A percentile compares a stretch with the other conserved stretches of the same genome.
Conservation (phyloP, 495 filamentous ascomycete genomes). For the Podospora australis region DNA sequence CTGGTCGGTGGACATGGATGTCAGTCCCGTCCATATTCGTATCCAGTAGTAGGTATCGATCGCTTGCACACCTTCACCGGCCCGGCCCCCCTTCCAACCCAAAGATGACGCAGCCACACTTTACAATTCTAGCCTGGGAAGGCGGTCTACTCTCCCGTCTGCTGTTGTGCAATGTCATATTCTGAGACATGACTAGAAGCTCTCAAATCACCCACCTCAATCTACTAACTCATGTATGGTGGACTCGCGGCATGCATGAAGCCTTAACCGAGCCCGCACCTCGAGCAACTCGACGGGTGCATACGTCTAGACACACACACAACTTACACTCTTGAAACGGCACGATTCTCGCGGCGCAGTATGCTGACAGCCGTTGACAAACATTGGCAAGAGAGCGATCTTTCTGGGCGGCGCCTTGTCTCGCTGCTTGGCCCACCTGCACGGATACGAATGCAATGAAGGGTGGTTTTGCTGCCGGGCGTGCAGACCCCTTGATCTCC, state of each 20-base stretch:
- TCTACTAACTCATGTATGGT: background rate
- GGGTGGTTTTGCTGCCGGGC: too few species aligned
- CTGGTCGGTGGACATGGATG: background rate
- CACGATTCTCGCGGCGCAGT: background rate
- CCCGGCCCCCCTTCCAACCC: too few species aligned
- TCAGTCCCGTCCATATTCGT: background rate
- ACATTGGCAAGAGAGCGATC: background rate
- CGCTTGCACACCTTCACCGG: too few species aligned
- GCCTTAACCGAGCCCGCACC: constrained; percentile 5
- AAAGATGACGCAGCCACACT: constrained; percentile 2
- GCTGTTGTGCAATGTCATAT: constrained; percentile 16
- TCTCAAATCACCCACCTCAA: background rate
- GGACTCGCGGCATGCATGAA: constrained; percentile 12
- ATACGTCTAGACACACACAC: too few species aligned
- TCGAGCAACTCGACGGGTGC: constrained; percentile 6
- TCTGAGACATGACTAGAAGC: constrained; percentile 3
- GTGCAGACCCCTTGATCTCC: background rate
- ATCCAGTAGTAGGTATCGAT: background rate
- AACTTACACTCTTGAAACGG: too few species aligned
- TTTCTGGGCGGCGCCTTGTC: too few species aligned
- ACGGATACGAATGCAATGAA: too few species aligned
- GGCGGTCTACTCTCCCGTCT: constrained; percentile 23
- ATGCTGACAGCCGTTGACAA: background rate
- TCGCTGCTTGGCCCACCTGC: too few species aligned
- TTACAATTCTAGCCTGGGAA: background rate